Evolutionary conservation across 192 early-diverging fungal genomes (phyloP), one percentile per base, ranked within the genome.

Genomic region (Rhizophagus clarus): DNA sequence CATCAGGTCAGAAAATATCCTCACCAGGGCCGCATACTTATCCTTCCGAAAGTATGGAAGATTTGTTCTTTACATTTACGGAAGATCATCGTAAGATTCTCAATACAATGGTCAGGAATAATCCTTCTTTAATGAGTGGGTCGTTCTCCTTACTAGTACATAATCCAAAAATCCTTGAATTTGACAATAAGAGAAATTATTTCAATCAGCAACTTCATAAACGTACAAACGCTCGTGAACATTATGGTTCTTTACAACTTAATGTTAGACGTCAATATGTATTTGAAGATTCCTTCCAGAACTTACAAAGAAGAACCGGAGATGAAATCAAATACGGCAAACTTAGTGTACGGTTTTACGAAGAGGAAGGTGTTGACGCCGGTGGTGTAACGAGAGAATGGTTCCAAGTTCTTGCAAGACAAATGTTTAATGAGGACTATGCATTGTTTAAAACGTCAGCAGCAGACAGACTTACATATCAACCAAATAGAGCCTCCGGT

Each of bases 151-250:
- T 99, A 61, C 85, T 99, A 67, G 95, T 99, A n/a, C 94, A 94
- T 76, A 98, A 98, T 81, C 96, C 97, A 67, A 98, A 97, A 81
- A 95, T 98, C 79, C 87, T 99, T 61, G 97, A 99, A 80, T 99
- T 99, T 87, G 98, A 99, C 88, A 99, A 98, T 89, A 99, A 99
- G 87, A 91, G 97, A 28, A 96, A 97, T 79, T 99, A 97, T 88
- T 99, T 99, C 83, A 92, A 90, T 75, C 96, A 97, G 83, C 96
- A 97, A 74, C 87, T 99, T 68, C 97, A 97, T 84, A 96, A 97
- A 84, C 92, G 95, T 62, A 87, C 86, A 67, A 83, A 76, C 17
- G 71, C 71, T 61, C 86, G 92, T 22, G 88, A 91, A 28, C 87
- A 91, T 81, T 93, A 92, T 81, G 89, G 92, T 10, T 84, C 90